Base-by-base conservation (phyloP, 2,329 filamentous ascomycete species). In the Ophiostoma sp. region DNA sequence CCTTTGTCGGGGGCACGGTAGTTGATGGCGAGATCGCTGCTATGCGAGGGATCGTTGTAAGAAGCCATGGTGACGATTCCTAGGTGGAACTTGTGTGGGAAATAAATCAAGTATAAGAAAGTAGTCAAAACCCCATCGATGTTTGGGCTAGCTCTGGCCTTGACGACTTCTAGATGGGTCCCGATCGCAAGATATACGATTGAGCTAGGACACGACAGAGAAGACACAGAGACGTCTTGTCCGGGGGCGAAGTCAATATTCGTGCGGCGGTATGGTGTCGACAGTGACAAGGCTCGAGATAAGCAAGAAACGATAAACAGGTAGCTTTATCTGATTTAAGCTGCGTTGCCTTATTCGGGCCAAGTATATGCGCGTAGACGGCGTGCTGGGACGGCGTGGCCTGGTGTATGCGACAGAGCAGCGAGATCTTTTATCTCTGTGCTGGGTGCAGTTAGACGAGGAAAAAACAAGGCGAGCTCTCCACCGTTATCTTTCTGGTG, bases 1-100 rank as follows among this genome's bases (percentile, higher is more conserved):
- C 41, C 65, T 27, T 69, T 66, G 68, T 66, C 66, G 18, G 68
- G 62, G 14, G 63, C 55, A 38, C 66, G 68, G 68, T 69, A 69
- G 68, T 66, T 45, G 52, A 69, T 66, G 49, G 49, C 49, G 18
- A 55, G 18, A 18, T 55, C 47, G 68, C 64, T 47, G 47, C 6
- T 38, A n/a, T 65, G 68, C 55, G 60, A 62, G 4, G 65, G 65
- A 4, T 67, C n/a, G 62, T 40, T 45, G 42, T n/a, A 64, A n/a
- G 62, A 64, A 41, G 62, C 41, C 62, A 64, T 64, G 62, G 8
- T 18, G 62, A 64, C 12, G 49, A n/a, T 27, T 27, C 27, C 27
- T 2, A 27, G 27, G 27, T 27, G 27, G 27, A 27, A 27, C 27
- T 27, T 1, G 27, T 27, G 27, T 27, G 27, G 27, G 1, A 27